Conservation (phyloP, 2,329 filamentous ascomycete genomes). For the Aureobasidium sp. region DNA sequence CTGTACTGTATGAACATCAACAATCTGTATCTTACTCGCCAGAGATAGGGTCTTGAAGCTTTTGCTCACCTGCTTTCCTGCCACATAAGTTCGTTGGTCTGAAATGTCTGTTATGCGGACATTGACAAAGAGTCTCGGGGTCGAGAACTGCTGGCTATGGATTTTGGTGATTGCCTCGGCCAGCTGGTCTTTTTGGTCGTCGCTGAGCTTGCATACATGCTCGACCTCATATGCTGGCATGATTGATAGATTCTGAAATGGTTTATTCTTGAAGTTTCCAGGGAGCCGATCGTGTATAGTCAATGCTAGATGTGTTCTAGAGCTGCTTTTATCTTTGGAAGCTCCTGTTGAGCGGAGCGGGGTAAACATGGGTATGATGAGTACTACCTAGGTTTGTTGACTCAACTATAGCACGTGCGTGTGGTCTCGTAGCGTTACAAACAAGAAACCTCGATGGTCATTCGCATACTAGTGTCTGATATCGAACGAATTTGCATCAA, state of each 20-base stretch:
- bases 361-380: background rate
- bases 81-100: slow-evolving; percentile 24
- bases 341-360: slow-evolving; percentile 7
- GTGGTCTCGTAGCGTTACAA: background rate
- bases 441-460: background rate
- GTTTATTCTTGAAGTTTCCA: background rate
- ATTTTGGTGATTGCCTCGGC: slow-evolving; percentile 33
- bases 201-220: slow-evolving; percentile 26
- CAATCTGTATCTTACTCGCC: background rate
- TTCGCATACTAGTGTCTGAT: background rate
- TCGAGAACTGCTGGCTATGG: slow-evolving; percentile 33
- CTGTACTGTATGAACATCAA: slow-evolving; percentile 6
- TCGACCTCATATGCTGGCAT: slow-evolving; percentile 40
- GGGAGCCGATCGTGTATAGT: background rate
- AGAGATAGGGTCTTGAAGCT: background rate
- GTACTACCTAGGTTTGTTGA: background rate
- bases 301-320: background rate
- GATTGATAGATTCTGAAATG: background rate
- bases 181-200: slow-evolving; percentile 29
- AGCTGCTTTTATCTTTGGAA: background rate
- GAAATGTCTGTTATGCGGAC: slow-evolving; percentile 29
- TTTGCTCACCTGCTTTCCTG: slow-evolving; percentile 23
- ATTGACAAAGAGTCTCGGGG: slow-evolving; percentile 37
- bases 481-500: too few species aligned
- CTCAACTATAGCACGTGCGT: background rate